Conservation (phyloP, 208 protist genomes). For the Acanthamoeba rhysodes region DNA sequence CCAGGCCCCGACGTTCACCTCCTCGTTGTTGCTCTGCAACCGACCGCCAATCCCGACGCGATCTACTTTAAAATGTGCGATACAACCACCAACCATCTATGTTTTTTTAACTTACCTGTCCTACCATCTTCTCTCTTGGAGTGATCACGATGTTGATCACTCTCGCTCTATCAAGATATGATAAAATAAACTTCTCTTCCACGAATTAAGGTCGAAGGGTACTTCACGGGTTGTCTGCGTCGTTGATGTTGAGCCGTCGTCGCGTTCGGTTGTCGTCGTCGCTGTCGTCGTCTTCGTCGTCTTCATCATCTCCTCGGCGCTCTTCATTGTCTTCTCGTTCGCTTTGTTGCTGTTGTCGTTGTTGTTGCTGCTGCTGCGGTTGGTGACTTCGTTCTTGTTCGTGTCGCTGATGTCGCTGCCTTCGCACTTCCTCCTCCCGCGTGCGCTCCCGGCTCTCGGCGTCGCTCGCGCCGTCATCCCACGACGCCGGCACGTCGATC, state of each 20-base stretch:
- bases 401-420: neutral
- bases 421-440: neutral
- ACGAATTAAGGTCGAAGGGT: no score
- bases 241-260: neutral
- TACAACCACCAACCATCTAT: no score
- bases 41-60: no score
- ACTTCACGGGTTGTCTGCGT: neutral
- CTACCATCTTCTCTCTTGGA: no score
- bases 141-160: no score
- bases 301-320: neutral
- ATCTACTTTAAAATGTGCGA: no score
- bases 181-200: no score
- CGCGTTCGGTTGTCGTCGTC: neutral
- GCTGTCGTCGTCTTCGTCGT: neutral
- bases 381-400: neutral
- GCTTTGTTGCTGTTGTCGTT: neutral
- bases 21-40: no score
- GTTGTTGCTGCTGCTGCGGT: neutral
- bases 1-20: no score
- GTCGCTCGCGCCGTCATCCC: neutral
- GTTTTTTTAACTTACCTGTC: no score
- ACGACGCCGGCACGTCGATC: neutral
- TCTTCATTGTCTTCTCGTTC: neutral
- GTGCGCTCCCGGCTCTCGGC: neutral
- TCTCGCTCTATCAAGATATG: no score